These are phyloP conservation scores for Mucor plumbeus DNA, from an alignment of 371 early-diverging fungal genomes.

Conservation along the genomic window DNA sequence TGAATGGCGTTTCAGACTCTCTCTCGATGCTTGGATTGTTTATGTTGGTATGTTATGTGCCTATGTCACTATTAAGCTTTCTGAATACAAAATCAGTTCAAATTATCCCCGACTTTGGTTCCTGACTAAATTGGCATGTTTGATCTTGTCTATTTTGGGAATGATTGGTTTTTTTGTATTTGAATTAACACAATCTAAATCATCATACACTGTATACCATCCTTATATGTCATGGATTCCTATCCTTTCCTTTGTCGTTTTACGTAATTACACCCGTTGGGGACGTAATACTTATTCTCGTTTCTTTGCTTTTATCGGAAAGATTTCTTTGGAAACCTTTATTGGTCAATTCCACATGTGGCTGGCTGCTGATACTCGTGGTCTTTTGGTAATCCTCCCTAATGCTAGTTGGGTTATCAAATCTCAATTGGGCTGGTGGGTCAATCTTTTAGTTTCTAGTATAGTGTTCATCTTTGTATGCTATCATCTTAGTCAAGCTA, in stretches of 20 bases:
- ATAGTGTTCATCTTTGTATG: constrained; percentile 64
- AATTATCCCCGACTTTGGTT: constrained; percentile 46
- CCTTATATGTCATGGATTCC: constrained; percentile 70
- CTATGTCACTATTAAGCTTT: constrained; percentile 48
- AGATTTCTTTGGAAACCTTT: constrained; percentile 75
- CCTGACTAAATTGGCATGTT: constrained; percentile 27
- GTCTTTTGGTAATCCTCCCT: constrained; percentile 55
- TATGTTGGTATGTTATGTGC: constrained; percentile 66
- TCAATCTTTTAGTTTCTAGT: constrained; percentile 55
- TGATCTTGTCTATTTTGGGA: constrained; percentile 39
- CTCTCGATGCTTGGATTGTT: constrained; percentile 65
- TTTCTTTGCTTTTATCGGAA: constrained; percentile 67
- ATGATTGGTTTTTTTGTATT: constrained; percentile 55
- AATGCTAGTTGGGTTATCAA: constrained; percentile 38
- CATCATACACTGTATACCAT: constrained; percentile 61
- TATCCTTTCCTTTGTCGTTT: constrained; percentile 62
- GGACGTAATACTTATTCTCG: constrained; percentile 58
- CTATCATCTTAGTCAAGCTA: constrained; percentile 56
- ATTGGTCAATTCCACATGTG: constrained; percentile 84
- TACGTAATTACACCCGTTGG: constrained; percentile 66
- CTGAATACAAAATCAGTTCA: constrained; percentile 34
- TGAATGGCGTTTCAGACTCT: constrained; percentile 73
- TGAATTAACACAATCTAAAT: constrained; percentile 51
- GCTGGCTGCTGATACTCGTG: constrained; percentile 77
- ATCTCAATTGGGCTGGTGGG: constrained; percentile 54